Evolutionary conservation across 2,329 filamentous ascomycete species (phyloP), one percentile per base, ranked within the genome.

Genomic region (Piedraia hortae): DNA sequence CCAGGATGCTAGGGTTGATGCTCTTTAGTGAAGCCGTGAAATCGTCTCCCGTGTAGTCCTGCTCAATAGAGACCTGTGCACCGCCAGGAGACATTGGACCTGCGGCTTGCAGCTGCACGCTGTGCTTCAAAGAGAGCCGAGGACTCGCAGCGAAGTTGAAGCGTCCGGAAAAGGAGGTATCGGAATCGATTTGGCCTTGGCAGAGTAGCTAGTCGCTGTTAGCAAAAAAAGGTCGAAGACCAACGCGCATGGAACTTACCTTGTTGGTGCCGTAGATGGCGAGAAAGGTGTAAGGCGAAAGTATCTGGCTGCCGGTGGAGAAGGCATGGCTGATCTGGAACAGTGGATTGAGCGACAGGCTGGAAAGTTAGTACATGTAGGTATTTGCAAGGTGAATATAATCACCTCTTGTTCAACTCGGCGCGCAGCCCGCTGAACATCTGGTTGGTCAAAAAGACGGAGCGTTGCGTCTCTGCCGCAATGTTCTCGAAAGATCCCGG

Each of bases 241-340:
- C n/a, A n/a, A n/a, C n/a, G n/a, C n/a, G n/a, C n/a, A n/a, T 32
- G 18, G 37, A 45, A 27, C 36, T 23, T 34, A 91, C 82, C 59
- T 77, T 82, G 49, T 71, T 72, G 34, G 74, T 90, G 36, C 85
- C 85, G 46, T 85, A 91, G 42, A 97, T 64, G 32, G 74, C 75
- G 35, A 78, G 75, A 51, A 93, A 90, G 24, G 75, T 77, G 51
- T 97, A 97, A 16, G 85, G 85, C 45, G 80, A 80, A 46, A 89
- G 58, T 34, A 72, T 67, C 50, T 90, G 77, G 19, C 62, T 62
- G 37, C 85, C 82, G 63, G 91, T 75, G 25, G 82, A 71, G 47
- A 97, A 85, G 37, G 85, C 75, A 54, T 97, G 85, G 33, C 82
- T 91, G 37, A 91, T 73, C 52, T 93, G 82, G 59, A 97, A 97